Evolutionary conservation across 148 eudicot genomes (phyloP).

Genomic region (Silene latifolia): DNA sequence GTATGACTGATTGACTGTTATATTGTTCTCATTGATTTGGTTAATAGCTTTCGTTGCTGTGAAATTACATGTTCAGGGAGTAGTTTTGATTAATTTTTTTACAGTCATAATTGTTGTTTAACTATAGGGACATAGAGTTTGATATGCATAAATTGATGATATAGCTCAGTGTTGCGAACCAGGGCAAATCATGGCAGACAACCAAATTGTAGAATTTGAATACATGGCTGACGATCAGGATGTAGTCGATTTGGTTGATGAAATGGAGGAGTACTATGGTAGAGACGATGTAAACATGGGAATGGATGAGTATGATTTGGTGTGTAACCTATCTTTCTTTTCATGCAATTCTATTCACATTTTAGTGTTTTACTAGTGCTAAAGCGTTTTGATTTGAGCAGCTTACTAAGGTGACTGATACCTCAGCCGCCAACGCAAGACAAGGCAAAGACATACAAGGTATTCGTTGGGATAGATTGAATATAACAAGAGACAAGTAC

Average conservation of each 20-base stretch:
- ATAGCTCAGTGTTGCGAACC: background rate
- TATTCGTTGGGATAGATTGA: slow-evolving; percentile 80
- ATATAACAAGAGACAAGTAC: slow-evolving; percentile 66
- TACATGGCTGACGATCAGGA: slow-evolving; percentile 59
- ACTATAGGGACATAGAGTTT: slow-evolving; percentile 28
- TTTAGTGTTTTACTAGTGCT: background rate
- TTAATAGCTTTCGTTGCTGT: background rate
- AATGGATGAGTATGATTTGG: slow-evolving; percentile 70
- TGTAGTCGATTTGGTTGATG: slow-evolving; percentile 46
- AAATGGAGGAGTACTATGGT: slow-evolving; percentile 38
- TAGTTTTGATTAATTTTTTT: background rate
- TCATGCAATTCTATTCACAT: background rate
- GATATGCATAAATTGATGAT: background rate
- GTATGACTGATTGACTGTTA: slow-evolving; percentile 12
- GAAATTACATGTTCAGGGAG: slow-evolving; percentile 1
- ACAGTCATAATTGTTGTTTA: background rate
- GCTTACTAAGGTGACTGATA: slow-evolving; percentile 78
- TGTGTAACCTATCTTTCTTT: slow-evolving; percentile 24
- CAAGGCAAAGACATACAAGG: slow-evolving; percentile 93
- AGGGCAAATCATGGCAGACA: slow-evolving; percentile 38
- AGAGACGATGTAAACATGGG: slow-evolving; percentile 30
- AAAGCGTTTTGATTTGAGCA: slow-evolving; percentile 25
- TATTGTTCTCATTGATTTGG: background rate
- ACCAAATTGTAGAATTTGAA: slow-evolving; percentile 34
- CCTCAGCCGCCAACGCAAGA: slow-evolving; percentile 76